phyloP scores from a whole-genome alignment of 768 basidiomycete species.

The Amyloporia xantha region DNA sequence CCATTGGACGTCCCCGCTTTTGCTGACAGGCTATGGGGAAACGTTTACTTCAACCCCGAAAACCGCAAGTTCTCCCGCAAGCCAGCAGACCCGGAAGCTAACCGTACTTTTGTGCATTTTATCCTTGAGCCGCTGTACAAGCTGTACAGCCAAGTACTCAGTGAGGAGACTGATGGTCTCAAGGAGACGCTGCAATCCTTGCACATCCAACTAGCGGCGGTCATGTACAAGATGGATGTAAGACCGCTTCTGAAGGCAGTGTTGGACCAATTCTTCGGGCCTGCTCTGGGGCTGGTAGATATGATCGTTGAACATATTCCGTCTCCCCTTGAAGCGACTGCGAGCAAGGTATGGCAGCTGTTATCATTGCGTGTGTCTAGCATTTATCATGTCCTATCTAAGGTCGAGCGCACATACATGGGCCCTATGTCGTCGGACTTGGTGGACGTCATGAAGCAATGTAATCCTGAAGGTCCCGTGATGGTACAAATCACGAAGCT shows the following conservation, averaged over 20 bases:
- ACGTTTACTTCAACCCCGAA: conserved; percentile 87
- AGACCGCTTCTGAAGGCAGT: conserved; percentile 90
- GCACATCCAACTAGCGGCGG: conserved; percentile 81
- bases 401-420: conserved; percentile 82
- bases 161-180: conserved; percentile 87
- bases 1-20: conserved; percentile 79
- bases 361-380: neutral
- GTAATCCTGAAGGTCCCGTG: conserved; percentile 78
- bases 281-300: conserved; percentile 84
- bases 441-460: conserved; percentile 73
- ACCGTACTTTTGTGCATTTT: conserved; percentile 90
- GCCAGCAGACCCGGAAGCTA: conserved; percentile 68
- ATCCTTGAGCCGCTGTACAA: conserved; percentile 96
- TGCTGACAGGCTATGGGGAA: conserved; percentile 92
- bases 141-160: conserved; percentile 90
- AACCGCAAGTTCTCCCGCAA: conserved; percentile 88
- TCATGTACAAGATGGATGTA: conserved; percentile 99
- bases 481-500: conserved; percentile 93
- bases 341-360: conserved; percentile 43
- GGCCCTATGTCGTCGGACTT: conserved; percentile 82
- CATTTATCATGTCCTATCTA: neutral
- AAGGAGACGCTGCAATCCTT: conserved; percentile 71
- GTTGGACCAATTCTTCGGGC: conserved; percentile 93
- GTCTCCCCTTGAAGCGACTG: conserved; percentile 57
- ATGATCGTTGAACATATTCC: conserved; percentile 89